Evolutionary conservation across 2,329 filamentous ascomycete species (phyloP).

Genomic region (Colletotrichum euphorbiae): DNA sequence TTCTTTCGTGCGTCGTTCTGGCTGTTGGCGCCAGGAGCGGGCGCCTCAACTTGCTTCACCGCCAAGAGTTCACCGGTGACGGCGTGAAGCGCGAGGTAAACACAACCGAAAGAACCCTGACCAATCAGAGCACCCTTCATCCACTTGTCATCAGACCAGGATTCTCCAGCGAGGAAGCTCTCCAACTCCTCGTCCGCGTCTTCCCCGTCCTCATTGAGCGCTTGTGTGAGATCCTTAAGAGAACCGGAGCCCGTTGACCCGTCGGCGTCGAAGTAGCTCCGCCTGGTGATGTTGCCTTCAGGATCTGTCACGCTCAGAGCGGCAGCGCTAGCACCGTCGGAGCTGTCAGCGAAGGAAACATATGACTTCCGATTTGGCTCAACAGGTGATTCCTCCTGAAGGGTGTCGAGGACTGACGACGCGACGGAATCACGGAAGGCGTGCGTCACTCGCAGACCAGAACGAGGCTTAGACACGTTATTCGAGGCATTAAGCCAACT

Average conservation of each 20-base stretch:
- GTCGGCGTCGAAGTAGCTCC: conserved; percentile 88
- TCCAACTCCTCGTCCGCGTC: conserved; percentile 90
- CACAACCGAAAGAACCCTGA: conserved; percentile 94
- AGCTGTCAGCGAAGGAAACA: conserved; percentile 86
- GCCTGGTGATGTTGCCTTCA: conserved; percentile 75
- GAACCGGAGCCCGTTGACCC: conserved; percentile 79
- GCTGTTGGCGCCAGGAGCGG: conserved; percentile 79
- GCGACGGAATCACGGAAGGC: conserved; percentile 88
- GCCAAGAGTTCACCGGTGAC: conserved; percentile 97
- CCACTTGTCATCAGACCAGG: conserved; percentile 97
- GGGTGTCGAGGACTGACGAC: conserved; percentile 87
- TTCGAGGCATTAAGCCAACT: conserved; percentile 80
- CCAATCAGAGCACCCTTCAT: conserved; percentile 99
- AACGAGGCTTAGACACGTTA: conserved; percentile 61
- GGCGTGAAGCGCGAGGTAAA: conserved; percentile 94
- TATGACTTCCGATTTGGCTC: conserved; percentile 96
- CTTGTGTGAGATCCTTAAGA: conserved; percentile 84
- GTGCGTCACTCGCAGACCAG: conserved; percentile 60
- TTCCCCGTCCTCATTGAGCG: conserved; percentile 90
- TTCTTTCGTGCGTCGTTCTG: conserved; percentile 92
- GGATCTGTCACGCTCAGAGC: conserved; percentile 81
- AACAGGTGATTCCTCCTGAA: conserved; percentile 89
- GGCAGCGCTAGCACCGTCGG: conserved; percentile 67
- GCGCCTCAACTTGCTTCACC: conserved; percentile 97
- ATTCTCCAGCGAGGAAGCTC: conserved; percentile 91